Evolutionary conservation across 2,329 filamentous ascomycete species (phyloP), one percentile per base, ranked within the genome.

Genomic region (Penicillium sp.): DNA sequence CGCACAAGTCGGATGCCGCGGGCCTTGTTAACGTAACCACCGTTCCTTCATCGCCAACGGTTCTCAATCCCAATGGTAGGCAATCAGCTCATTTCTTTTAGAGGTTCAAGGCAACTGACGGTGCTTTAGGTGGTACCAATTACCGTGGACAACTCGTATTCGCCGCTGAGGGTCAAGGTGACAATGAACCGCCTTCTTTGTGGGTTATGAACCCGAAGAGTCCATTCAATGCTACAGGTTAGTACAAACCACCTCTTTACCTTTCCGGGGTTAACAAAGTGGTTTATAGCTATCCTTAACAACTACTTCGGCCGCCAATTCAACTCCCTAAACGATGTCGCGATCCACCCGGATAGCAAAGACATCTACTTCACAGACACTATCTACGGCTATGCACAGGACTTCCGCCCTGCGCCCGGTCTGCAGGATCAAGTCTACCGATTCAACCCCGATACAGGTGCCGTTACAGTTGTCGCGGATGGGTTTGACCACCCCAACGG

Each of bases 281-380:
- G 9, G 3, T 9, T 34, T 16, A n/a, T 27, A 64, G 62, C 62
- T 5, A 56, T 65, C 11, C 43, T 65, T 33, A 65, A 65, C 48
- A 65, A 65, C 46, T 65, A 58, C 52, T 65, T 64, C 39, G 63
- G 63, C 33, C 60, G 61, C 5, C 61, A 63, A 36, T 65, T 65
- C 31, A 65, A 63, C 38, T 64, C 63, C 6, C 19, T 65, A 16
- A 64, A 65, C 16, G 61, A 65, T 50, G 53, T 65, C 1, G 55
- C 54, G 6, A 58, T 65, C 10, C 63, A 65, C 27, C 61, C 63
- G 0, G 46, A 53, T n/a, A 62, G 53, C 29, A 63, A 61, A 31
- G 61, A 63, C 10, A 52, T 65, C 29, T 65, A 62, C 41, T 65
- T 65, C 38, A 65, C 63, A 15, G 63, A 65, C 39, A 58, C 60